Evolutionary conservation across 139 green algal species (phyloP).

Genomic region (Chlorella sp.): DNA sequence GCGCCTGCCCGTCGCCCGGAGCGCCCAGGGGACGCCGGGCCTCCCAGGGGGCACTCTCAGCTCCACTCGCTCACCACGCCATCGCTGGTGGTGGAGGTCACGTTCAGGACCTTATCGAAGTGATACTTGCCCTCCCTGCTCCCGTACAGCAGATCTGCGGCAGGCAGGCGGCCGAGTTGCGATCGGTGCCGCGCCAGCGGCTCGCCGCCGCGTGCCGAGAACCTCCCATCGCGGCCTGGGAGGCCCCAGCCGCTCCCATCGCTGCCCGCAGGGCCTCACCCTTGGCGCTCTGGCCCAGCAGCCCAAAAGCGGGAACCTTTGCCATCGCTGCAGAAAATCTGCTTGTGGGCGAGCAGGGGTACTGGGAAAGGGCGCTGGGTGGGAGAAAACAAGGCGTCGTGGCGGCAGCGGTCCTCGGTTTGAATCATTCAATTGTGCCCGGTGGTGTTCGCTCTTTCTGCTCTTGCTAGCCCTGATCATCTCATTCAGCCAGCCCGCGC

Average conservation of each 20-base stretch:
- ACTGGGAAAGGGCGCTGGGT: too few species aligned
- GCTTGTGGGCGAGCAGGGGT: too few species aligned
- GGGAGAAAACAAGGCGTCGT: too few species aligned
- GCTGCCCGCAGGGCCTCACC: conserved; percentile 16
- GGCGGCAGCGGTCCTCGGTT: too few species aligned
- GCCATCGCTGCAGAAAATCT: too few species aligned
- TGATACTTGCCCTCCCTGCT: conserved; percentile 45
- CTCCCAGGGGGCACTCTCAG: too few species aligned
- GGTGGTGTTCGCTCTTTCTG: too few species aligned
- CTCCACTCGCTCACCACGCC: conserved; percentile 44
- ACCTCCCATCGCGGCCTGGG: neutral
- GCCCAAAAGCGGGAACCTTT: conserved; percentile 45
- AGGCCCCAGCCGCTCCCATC: neutral
- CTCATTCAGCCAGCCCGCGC: too few species aligned
- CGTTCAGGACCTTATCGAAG: conserved; percentile 46
- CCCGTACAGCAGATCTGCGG: conserved; percentile 59
- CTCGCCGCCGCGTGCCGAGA: neutral
- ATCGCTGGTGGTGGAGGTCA: conserved; percentile 52
- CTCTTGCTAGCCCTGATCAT: too few species aligned
- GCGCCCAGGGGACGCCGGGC: too few species aligned
- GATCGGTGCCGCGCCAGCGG: neutral
- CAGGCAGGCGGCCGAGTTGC: neutral
- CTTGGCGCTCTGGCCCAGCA: conserved; percentile 45
- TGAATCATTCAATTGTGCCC: too few species aligned
- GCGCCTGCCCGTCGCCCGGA: too few species aligned